Base-by-base conservation (phyloP, 768 basidiomycete genomes). In the Filobasidium wieringae region DNA sequence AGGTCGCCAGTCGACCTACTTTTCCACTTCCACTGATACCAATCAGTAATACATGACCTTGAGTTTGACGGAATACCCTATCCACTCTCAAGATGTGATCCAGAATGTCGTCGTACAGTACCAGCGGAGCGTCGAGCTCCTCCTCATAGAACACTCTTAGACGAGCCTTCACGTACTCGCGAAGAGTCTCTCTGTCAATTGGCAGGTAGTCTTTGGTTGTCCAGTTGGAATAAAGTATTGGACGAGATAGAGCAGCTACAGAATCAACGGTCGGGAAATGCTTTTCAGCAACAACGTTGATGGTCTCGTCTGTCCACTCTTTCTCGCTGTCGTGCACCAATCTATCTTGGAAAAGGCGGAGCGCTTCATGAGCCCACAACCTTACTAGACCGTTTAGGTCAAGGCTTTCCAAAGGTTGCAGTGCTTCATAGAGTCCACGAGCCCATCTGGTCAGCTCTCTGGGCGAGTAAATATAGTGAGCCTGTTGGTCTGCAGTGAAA, bases 101-200 rank as follows among this genome's bases (percentile, higher is more conserved):
- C 59, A 97, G 79, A 9, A 97, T 93, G 68, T 97, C 93, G 69
- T 99, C 96, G 80, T 97, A 99, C 22, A 99, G 80, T 24, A 99
- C 95, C 30, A 99, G 82, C 9, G 88, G 92, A 2, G 97, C 95
- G 62, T 99, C 95, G 53, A 99, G 76, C 75, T 99, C 95, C 76
- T 97, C 95, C 72, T 99, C 95, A 66, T 97, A 95, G 77, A 97
- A 99, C n/a, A 97, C 88, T 11, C 88, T 84, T 19, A 99, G 79
- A 40, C 95, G 85, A 19, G 93, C 92, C 75, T 96, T 96, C 22
- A 89, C 92, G 72, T 92, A 96, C 66, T 97, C 95, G 45, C 95
- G 83, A 11, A 99, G 82, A 32, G 81, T 79, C 66, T 95, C 93
- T 51, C 95, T 82, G 61, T 95, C 88, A 43, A 99, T 93, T 2